Evolutionary conservation across 2,329 filamentous ascomycete species (phyloP).

Genomic region (Tolypocladium cylindrosporum): DNA sequence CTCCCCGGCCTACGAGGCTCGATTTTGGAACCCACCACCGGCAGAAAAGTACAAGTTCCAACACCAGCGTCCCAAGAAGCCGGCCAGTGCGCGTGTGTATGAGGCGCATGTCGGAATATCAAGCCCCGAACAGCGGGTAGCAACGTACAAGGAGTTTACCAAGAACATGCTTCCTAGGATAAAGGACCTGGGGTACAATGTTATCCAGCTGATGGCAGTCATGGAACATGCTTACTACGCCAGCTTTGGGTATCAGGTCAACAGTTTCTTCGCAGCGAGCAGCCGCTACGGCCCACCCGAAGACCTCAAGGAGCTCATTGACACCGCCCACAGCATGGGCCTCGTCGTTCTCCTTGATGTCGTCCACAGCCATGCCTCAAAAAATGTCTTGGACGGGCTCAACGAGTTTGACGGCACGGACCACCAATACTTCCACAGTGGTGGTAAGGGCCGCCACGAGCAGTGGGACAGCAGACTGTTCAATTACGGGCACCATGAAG

Average conservation of each 20-base stretch:
- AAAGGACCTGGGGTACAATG: conserved; percentile 84
- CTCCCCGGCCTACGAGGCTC: conserved; percentile 86
- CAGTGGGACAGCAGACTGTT: conserved; percentile 95
- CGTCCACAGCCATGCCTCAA: conserved; percentile 95
- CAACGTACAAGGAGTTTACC: conserved; percentile 97
- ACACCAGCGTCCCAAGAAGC: conserved; percentile 72
- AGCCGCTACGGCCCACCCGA: conserved; percentile 91
- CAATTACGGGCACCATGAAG: conserved; percentile 93
- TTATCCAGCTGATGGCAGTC: conserved; percentile 95
- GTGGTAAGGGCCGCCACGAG: conserved; percentile 75
- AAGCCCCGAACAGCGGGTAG: conserved; percentile 76
- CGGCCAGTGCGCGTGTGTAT: conserved; percentile 80
- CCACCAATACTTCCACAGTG: conserved; percentile 90
- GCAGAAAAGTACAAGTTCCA: conserved; percentile 75
- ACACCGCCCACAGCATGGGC: conserved; percentile 85
- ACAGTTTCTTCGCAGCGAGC: conserved; percentile 96
- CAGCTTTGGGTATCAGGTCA: conserved; percentile 97
- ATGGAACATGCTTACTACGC: conserved; percentile 99
- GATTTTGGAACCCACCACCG: conserved; percentile 90
- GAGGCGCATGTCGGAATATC: conserved; percentile 99
- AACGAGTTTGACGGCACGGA: conserved; percentile 96
- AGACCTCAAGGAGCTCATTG: conserved; percentile 91
- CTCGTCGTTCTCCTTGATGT: conserved; percentile 89
- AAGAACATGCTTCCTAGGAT: conserved; percentile 86
- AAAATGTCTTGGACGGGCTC: conserved; percentile 89